Evolutionary conservation across 2,329 filamentous ascomycete species (phyloP), one percentile per base, ranked within the genome.

Genomic region (Phyllosticta citrichinensis): DNA sequence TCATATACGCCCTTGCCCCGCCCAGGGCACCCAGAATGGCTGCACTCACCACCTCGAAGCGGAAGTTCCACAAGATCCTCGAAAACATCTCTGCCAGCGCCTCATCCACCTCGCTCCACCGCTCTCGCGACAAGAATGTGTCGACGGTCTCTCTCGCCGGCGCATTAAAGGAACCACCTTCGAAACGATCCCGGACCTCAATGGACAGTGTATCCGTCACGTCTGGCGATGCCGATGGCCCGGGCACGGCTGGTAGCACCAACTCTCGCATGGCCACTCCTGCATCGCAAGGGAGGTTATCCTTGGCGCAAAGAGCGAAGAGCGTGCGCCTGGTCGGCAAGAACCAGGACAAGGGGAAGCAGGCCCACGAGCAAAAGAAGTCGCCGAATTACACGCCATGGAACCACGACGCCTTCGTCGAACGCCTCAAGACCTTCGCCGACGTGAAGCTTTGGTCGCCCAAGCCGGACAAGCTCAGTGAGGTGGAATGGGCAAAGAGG

Each of bases 401-500:
- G 76, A 92, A 94, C 71, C 88, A 94, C 58, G 84, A 86, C 50
- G 85, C 90, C 66, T 91, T 97, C 64, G 80, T 97, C 11, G 84
- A 83, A 67, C 80, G 94, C 24, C 79, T 99, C 27, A 87, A 87
- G 63, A 95, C 91, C 0, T 99, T 96, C 70, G 88, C 93, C 69
- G 91, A 93, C 66, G 86, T 97, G 55, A 94, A 91, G 59, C 84
- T 88, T 71, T 99, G 93, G 93, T 88, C 89, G n/a, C 88, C 90
- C 0, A 97, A 97, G 72, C 92, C 94, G 0, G 84, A 92, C 58
- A 81, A 80, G 35, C 86, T 97, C 67, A 91, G 85, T 70, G 94
- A 97, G 75, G 86, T 97, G 8, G 88, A 91, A 72, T 99, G 94
- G 94, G 92, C 92, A 0, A 96, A 93, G 77, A 80, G 89, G 62